Percentiles rank a stretch among this genome's conserved stretches.
phyloP scores from a whole-genome alignment of 768 basidiomycete genomes.

The Russula foetens region DNA sequence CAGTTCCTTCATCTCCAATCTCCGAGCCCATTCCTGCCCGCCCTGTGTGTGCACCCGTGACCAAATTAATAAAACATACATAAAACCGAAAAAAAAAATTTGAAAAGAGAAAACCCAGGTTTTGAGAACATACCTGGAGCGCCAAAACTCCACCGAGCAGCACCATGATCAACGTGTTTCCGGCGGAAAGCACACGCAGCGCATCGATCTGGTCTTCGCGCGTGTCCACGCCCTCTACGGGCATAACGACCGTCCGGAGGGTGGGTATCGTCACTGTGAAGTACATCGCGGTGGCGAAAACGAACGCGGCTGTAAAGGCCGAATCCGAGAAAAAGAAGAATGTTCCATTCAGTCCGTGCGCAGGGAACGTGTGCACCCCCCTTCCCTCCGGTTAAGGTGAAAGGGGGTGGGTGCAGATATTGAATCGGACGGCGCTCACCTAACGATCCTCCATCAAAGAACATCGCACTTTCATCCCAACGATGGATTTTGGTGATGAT shows the following conservation, averaged over 20 bases:
- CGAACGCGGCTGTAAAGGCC: constrained; percentile 51
- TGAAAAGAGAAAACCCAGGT: background rate
- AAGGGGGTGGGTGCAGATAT: background rate
- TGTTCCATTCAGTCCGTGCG: background rate
- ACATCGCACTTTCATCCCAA: constrained; percentile 91
- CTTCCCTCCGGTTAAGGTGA: background rate
- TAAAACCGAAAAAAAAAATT: background rate
- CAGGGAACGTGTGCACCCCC: background rate
- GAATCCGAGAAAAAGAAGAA: background rate
- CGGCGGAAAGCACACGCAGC: constrained; percentile 74
- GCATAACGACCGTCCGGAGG: constrained; percentile 66
- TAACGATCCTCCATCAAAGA: constrained; percentile 86
- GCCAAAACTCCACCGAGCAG: constrained; percentile 55
- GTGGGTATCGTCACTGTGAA: constrained; percentile 72
- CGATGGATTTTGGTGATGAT: constrained; percentile 71
- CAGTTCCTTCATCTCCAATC: constrained; percentile 16
- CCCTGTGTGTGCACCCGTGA: constrained; percentile 46
- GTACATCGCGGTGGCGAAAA: constrained; percentile 76
- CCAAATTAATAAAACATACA: too few species aligned
- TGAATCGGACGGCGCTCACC: constrained; percentile 41
- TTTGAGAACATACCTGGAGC: constrained; percentile 53
- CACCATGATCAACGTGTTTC: constrained; percentile 75
- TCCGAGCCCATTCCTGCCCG: constrained; percentile 60
- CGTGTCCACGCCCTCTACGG: constrained; percentile 45
- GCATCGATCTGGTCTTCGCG: constrained; percentile 65